Percentiles rank a stretch among this genome's conserved stretches.
Evolutionary conservation across 768 basidiomycete species (phyloP).

Genomic region (Leccinum fibrillosum): DNA sequence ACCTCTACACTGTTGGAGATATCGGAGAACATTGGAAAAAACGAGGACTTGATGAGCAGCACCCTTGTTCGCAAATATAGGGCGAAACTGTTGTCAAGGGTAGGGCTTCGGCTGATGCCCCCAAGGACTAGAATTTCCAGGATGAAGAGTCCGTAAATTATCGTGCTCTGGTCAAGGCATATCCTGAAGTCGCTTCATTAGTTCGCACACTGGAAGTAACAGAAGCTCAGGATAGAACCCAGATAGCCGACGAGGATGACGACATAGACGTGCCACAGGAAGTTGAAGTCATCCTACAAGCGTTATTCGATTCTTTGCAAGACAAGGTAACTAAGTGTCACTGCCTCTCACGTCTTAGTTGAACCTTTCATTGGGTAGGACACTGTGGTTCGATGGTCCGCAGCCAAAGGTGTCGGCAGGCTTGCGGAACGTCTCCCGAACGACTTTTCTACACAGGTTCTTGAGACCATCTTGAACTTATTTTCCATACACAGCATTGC

Average conservation of each 20-base stretch:
- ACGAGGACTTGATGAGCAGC: constrained; percentile 45
- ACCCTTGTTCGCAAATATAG: constrained; percentile 67
- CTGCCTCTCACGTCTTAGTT: not conserved
- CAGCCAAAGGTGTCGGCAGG: constrained; percentile 88
- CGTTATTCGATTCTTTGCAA: constrained; percentile 68
- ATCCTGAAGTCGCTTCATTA: constrained; percentile 16
- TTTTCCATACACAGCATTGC: constrained; percentile 73
- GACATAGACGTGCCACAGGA: constrained; percentile 73
- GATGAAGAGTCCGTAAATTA: constrained; percentile 38
- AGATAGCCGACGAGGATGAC: constrained; percentile 29
- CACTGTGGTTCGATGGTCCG: constrained; percentile 91
- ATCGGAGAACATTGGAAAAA: constrained; percentile 40
- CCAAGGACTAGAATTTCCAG: constrained; percentile 35
- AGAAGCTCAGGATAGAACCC: constrained; percentile 6
- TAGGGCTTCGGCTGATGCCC: constrained; percentile 62
- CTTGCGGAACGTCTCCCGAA: constrained; percentile 76
- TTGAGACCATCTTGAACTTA: constrained; percentile 72
- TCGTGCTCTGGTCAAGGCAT: constrained; percentile 23
- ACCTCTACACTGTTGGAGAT: constrained; percentile 45
- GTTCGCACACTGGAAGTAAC: constrained; percentile 25
- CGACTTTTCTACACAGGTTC: constrained; percentile 75
- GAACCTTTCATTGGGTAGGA: constrained; percentile 52
- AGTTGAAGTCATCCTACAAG: constrained; percentile 70
- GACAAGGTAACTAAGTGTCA: constrained; percentile 61
- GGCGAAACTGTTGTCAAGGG: constrained; percentile 64